Evolutionary conservation across 2,329 filamentous ascomycete species (phyloP).

Genomic region (Trichoderma brevicompactum): DNA sequence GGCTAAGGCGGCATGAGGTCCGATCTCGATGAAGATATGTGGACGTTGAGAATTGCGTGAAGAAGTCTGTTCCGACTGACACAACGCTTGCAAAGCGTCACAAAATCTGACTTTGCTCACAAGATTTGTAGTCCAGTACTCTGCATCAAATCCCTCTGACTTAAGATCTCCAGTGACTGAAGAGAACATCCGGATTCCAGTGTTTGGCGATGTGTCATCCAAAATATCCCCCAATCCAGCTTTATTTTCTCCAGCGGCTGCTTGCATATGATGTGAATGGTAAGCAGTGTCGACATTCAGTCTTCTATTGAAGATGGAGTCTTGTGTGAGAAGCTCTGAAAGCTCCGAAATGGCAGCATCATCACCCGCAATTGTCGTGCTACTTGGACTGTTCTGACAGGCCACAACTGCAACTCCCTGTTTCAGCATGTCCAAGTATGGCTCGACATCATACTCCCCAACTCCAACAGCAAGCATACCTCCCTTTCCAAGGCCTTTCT

Average conservation of each 20-base stretch:
- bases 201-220: not conserved
- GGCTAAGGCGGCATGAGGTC: constrained; percentile 31
- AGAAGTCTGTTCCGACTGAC: constrained; percentile 6
- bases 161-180: constrained; percentile 28
- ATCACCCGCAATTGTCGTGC: constrained; percentile 43
- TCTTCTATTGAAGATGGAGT: constrained; percentile 36
- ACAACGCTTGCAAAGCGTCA: constrained; percentile 21
- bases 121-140: constrained; percentile 31
- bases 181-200: constrained; percentile 29
- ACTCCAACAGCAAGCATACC: constrained; percentile 36
- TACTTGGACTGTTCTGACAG: constrained; percentile 40
- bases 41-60: not conserved
- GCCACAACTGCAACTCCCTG: constrained; percentile 36
- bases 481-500: constrained; percentile 30
- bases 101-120: constrained; percentile 24
- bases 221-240: constrained; percentile 12
- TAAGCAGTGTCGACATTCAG: constrained; percentile 38
- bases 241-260: constrained; percentile 35
- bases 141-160: constrained; percentile 13
- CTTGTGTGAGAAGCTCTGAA: constrained; percentile 31
- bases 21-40: constrained; percentile 33
- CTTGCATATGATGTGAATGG: constrained; percentile 40
- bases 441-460: constrained; percentile 10
- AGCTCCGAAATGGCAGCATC: constrained; percentile 36
- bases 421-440: constrained; percentile 18